Percentiles rank a stretch among this genome's conserved stretches.
phyloP scores from a whole-genome alignment of 441 rosid genomes.

The Erodium moschatum region DNA sequence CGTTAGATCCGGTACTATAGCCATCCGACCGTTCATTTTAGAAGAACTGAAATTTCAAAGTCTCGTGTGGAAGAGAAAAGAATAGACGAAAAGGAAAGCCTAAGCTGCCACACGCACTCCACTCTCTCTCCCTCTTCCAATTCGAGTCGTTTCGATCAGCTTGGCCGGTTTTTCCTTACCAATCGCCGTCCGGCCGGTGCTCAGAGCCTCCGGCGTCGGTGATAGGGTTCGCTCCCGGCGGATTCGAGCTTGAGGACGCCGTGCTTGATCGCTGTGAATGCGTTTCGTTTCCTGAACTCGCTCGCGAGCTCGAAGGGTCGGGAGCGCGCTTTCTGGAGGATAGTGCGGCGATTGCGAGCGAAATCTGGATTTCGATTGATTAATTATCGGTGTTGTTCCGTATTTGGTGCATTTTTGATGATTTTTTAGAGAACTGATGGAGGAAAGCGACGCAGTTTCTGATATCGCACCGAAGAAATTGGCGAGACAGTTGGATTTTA shows the following conservation, averaged over 20 bases:
- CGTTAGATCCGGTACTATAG: conserved; percentile 30
- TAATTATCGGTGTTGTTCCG: no score
- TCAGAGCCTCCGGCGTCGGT: neutral
- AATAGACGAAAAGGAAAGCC: neutral
- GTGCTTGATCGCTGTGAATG: no score
- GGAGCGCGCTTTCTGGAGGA: neutral
- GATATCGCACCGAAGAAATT: conserved; percentile 56
- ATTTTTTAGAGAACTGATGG: conserved; percentile 17
- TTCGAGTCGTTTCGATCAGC: no score
- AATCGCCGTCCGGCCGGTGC: no score
- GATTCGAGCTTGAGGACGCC: neutral
- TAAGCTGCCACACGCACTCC: conserved; percentile 1
- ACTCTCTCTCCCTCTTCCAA: neutral
- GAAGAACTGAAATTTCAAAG: conserved; percentile 32
- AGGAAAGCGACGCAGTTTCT: conserved; percentile 26
- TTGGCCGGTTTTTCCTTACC: no score
- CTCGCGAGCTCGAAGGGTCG: no score
- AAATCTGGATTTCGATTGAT: neutral
- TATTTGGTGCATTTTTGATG: neutral
- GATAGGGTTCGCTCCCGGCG: neutral
- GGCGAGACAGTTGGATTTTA: conserved; percentile 79
- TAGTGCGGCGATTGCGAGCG: neutral
- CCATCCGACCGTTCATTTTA: conserved; percentile 17
- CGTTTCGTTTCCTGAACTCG: neutral
- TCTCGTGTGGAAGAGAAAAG: conserved; percentile 24